Conservation (phyloP, 768 basidiomycete species). For the Lactarius sp. region DNA sequence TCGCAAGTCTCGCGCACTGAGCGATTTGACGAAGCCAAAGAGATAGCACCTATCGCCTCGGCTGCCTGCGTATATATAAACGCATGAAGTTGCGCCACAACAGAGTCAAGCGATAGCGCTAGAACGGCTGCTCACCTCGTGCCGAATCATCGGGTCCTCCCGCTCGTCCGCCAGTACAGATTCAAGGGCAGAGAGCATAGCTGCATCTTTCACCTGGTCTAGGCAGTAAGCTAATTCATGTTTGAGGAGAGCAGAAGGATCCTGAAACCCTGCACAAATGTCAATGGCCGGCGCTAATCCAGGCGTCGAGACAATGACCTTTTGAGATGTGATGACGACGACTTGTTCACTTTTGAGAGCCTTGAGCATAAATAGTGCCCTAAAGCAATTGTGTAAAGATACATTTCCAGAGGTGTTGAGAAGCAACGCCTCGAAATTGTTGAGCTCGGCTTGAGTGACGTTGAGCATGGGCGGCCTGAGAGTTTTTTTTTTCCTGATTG, state of each 20-base stretch:
- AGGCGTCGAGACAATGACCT: slow-evolving; percentile 42
- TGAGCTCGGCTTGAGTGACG: slow-evolving; percentile 60
- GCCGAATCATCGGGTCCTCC: slow-evolving; percentile 95
- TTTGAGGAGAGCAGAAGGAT: slow-evolving; percentile 86
- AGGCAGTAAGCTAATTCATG: slow-evolving; percentile 97
- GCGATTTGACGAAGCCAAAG: slow-evolving; percentile 53
- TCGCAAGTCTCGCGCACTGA: slow-evolving; percentile 94
- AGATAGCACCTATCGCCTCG: slow-evolving; percentile 98
- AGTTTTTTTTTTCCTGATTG: slow-evolving; percentile 12
- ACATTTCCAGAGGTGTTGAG: slow-evolving; percentile 71
- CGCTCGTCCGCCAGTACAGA: slow-evolving; percentile 59
- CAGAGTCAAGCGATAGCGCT: slow-evolving; percentile 23
- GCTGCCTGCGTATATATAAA: slow-evolving; percentile 58
- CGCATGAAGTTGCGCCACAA: not conserved
- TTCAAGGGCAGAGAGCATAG: slow-evolving; percentile 77
- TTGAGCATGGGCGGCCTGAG: slow-evolving; percentile 20
- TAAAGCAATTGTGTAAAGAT: slow-evolving; percentile 80
- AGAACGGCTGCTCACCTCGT: slow-evolving; percentile 59
- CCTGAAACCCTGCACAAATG: slow-evolving; percentile 62
- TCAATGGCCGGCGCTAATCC: not conserved
- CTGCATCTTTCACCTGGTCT: slow-evolving; percentile 75
- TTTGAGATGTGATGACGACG: slow-evolving; percentile 73
- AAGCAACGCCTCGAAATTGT: slow-evolving; percentile 64
- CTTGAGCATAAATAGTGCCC: slow-evolving; percentile 90
- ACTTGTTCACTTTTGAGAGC: slow-evolving; percentile 74